Conservation (phyloP, 2,329 filamentous ascomycete species). For the Grosmannia clavigera region DNA sequence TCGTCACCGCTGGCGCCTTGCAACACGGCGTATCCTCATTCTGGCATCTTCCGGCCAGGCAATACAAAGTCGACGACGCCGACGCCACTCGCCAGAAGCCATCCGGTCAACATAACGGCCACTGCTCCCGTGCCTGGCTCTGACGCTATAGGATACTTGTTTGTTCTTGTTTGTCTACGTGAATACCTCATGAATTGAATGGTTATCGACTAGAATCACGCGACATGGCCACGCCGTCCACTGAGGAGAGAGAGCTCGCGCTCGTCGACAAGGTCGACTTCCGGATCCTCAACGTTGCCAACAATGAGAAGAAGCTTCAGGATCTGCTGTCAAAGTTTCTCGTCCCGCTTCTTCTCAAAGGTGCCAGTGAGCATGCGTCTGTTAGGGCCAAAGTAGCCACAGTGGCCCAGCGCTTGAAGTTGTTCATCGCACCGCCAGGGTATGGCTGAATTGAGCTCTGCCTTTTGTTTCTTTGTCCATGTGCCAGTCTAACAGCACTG, state of each 20-base stretch:
- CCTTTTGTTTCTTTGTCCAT: background rate
- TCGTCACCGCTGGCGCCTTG: background rate
- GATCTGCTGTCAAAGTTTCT: constrained; percentile 67
- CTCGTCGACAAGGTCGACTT: constrained; percentile 80
- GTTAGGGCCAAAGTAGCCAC: constrained; percentile 65
- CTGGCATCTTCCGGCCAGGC: background rate
- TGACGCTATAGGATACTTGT: background rate
- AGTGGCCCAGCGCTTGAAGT: constrained; percentile 38
- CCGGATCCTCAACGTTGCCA: constrained; percentile 64
- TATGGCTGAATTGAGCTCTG: constrained; percentile 17
- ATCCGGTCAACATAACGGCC: background rate
- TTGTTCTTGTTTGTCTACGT: background rate
- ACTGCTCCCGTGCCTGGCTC: background rate
- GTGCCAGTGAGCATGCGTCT: constrained; percentile 64
- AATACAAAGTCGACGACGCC: background rate
- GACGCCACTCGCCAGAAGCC: background rate
- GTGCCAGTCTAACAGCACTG: background rate
- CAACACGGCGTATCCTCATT: background rate
- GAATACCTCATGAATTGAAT: background rate
- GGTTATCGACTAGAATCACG: background rate
- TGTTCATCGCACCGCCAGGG: constrained; percentile 40
- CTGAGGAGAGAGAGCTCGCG: constrained; percentile 61
- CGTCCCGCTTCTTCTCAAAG: constrained; percentile 71
- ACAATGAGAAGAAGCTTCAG: constrained; percentile 74
- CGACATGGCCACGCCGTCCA: constrained; percentile 1